Base-by-base conservation (phyloP, 768 basidiomycete species). In the Tricholoma sp. region DNA sequence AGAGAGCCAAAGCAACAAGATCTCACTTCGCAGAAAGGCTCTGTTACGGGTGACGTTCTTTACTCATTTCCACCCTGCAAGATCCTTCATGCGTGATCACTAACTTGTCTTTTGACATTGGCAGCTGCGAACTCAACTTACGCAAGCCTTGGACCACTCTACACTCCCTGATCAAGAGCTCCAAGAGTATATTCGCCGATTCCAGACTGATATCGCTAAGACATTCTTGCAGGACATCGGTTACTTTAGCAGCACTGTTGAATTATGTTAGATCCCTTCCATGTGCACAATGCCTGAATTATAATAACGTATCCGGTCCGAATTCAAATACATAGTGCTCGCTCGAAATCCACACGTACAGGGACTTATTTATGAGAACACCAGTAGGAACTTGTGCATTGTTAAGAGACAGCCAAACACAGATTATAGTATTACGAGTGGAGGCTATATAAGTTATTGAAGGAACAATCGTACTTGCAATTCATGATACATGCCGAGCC, bases 61-160 rank as follows among this genome's bases (percentile, higher is more conserved):
- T 45, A 21, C 50, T 46, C 50, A 18, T 41, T 18, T 18, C 21
- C 41, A 34, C 21, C 4, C 14, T 12, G 29, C 24, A 6, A 55
- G 29, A 55, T 11, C 22, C n/a, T 39, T 18, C 32, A 24, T 31
- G 46, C 16, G 21, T 43, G 11, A 47, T 19, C 11, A 27, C 24
- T 49, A 10, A 54, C 37, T 32, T 29, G 19, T 45, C 43, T 52
- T 21, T 16, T 37, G 35, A 5, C 35, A 37, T 37, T 14, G 35
- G 4, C 64, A 91, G 89, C 79, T 92, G 39, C 80, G 81, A 54
- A 85, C 86, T 0, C 88, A 92, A 64, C 81, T 94, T 14, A 80
- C 73, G 0, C 90, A 94, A 71, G 87, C 84, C 0, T 70, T 83
- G 39, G 82, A 89, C 27, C 74, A 91, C 63, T 90, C 91, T 16